Conservation (phyloP, 306 rosid genomes). For the Prinsepia uniflora region DNA sequence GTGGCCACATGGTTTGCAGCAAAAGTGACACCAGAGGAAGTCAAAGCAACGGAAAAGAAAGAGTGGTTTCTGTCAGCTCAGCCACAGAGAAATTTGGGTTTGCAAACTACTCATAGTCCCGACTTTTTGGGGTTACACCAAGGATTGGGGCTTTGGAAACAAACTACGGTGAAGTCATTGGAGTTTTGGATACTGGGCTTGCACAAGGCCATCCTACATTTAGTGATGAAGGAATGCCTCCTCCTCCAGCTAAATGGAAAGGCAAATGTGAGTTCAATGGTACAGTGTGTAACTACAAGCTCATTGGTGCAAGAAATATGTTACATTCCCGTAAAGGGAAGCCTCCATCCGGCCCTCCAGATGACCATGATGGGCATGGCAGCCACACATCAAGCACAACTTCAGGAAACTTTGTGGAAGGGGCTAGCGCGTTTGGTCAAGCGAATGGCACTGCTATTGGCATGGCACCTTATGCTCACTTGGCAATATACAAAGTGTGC, state of each 20-base stretch:
- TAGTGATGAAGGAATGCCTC: slow-evolving; percentile 49
- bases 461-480: slow-evolving; percentile 66
- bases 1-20: slow-evolving; percentile 58
- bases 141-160: slow-evolving; percentile 47
- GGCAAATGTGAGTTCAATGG: slow-evolving; percentile 45
- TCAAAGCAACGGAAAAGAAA: slow-evolving; percentile 33
- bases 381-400: slow-evolving; percentile 60
- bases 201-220: slow-evolving; percentile 60
- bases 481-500: slow-evolving; percentile 52
- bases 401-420: slow-evolving; percentile 44
- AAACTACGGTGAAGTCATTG: slow-evolving; percentile 59
- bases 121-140: slow-evolving; percentile 48
- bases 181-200: slow-evolving; percentile 56
- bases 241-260: slow-evolving; percentile 72
- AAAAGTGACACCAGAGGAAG: slow-evolving; percentile 45
- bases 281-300: slow-evolving; percentile 53
- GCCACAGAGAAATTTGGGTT: slow-evolving; percentile 27
- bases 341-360: slow-evolving; percentile 27
- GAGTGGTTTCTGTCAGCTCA: slow-evolving; percentile 41
- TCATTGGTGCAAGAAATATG: slow-evolving; percentile 61
- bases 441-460: slow-evolving; percentile 70
- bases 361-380: slow-evolving; percentile 50
- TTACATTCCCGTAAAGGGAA: not conserved
- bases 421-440: slow-evolving; percentile 44
- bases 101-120: slow-evolving; percentile 59